Conservation (phyloP, 495 filamentous ascomycete species). For the Aspergillus leporis region DNA sequence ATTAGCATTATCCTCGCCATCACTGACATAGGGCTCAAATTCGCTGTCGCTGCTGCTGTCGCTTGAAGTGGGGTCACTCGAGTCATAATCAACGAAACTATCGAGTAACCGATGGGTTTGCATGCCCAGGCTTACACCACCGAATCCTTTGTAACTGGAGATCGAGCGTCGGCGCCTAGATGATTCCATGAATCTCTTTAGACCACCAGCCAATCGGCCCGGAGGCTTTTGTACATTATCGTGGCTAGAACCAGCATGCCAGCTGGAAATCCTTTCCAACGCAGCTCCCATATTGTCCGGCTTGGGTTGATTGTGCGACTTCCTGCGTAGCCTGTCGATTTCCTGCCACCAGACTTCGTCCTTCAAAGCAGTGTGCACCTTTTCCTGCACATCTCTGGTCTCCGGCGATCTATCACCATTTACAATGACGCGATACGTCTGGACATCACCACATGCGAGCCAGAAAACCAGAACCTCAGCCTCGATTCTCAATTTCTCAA, state of each 20-base stretch:
- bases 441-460: slow-evolving; percentile 71
- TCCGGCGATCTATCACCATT: slow-evolving; percentile 56
- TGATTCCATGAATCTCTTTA: slow-evolving; percentile 51
- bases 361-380: slow-evolving; percentile 60
- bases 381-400: slow-evolving; percentile 44
- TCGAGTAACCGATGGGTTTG: slow-evolving; percentile 71
- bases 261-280: slow-evolving; percentile 36
- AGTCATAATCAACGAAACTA: slow-evolving; percentile 59
- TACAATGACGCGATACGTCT: slow-evolving; percentile 76
- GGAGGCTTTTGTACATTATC: slow-evolving; percentile 47
- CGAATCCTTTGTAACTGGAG: slow-evolving; percentile 61
- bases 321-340: slow-evolving; percentile 59
- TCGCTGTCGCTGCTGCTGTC: slow-evolving; percentile 50
- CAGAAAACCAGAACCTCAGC: slow-evolving; percentile 80
- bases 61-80: slow-evolving; percentile 46
- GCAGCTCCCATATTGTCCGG: slow-evolving; percentile 21
- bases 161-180: slow-evolving; percentile 62
- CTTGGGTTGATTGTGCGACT: slow-evolving; percentile 19
- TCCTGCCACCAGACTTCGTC: slow-evolving; percentile 85
- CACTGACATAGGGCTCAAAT: slow-evolving; percentile 40
- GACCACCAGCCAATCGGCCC: slow-evolving; percentile 44
- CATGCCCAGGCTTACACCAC: slow-evolving; percentile 69
- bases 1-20: slow-evolving; percentile 41
- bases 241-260: slow-evolving; percentile 57
- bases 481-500: slow-evolving; percentile 80